Evolutionary conservation across 352 stramenopile genomes (phyloP), one percentile per base, ranked within the genome.

Genomic region (Phytophthora pinifolia): DNA sequence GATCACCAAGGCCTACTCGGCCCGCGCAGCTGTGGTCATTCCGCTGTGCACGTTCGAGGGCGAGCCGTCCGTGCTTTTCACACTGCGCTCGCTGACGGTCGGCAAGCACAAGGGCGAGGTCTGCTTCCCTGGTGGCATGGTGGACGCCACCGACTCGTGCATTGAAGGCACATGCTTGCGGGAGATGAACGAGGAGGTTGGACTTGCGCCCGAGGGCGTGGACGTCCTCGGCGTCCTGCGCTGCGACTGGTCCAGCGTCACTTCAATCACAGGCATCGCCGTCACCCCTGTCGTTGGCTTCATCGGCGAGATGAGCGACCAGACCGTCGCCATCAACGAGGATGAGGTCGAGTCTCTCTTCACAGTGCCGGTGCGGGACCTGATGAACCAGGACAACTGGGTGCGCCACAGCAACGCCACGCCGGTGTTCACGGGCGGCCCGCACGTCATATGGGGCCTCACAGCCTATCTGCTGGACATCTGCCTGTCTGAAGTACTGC

Each of bases 101-200:
- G 83, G 79, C 49, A 96, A 94, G 47, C 94, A 99, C 79, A 96
- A 96, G 55, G 95, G 95, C 30, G 91, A 99, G 71, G 90, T 98
- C 9, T 99, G 95, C 71, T 99, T 98, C 65, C 96, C 96, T 2
- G 96, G 96, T 5, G 96, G 96, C 4, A 98, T 97, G 83, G 89
- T 98, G 54, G 92, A 98, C 65, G 75, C 76, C n/a, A 77, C 81
- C 31, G 75, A 97, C 59, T 92, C 79, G 52, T 97, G 89, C 29
- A 98, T 99, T 58, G 87, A 98, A 39, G 77, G 88, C 52, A 98
- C 97, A n/a, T 98, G 94, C 66, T 70, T 99, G 27, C 81, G 97
- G 18, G 97, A 99, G 73, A 98, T 99, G 94, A 91, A 98, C 42
- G 97, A 99, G 74, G 97, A 99, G 71, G 95, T 99, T 49, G 95